Conservation (phyloP, 129 eudicot species). For the Silybum marianum region DNA sequence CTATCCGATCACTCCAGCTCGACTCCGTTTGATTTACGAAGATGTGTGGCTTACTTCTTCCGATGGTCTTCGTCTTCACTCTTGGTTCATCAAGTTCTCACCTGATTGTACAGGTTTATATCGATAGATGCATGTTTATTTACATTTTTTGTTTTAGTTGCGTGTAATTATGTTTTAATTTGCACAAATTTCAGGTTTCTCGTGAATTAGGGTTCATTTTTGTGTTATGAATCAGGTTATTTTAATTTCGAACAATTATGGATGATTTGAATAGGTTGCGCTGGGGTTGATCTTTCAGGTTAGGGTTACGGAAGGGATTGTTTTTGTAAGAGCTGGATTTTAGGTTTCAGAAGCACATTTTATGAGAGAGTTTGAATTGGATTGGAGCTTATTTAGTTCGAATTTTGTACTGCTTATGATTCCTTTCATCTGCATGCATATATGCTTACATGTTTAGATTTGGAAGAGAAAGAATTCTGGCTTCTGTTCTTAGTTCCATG, state of each 20-base stretch:
- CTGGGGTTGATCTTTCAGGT: neutral
- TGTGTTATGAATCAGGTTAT: neutral
- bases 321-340: neutral
- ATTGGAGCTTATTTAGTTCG: neutral
- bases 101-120: conserved; percentile 65
- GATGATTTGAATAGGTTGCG: conserved; percentile 9
- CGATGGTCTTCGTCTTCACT: conserved; percentile 90
- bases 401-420: neutral
- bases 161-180: neutral
- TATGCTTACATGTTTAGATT: neutral
- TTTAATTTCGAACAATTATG: neutral
- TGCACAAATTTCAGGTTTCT: neutral
- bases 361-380: neutral
- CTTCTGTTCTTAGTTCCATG: neutral
- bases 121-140: neutral
- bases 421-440: conserved; percentile 2
- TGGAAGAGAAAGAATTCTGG: neutral
- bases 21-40: conserved; percentile 64
- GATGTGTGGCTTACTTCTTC: conserved; percentile 95
- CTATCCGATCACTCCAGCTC: conserved; percentile 81
- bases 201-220: conserved; percentile 17
- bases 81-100: conserved; percentile 88
- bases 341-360: conserved; percentile 8
- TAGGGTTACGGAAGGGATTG: conserved; percentile 6
- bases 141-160: neutral